A percentile compares a stretch with the other conserved stretches of the same genome.
These are phyloP conservation scores for Suhomyces emberorum DNA, from an alignment of 805 yeast species.

Conservation along the genomic window DNA sequence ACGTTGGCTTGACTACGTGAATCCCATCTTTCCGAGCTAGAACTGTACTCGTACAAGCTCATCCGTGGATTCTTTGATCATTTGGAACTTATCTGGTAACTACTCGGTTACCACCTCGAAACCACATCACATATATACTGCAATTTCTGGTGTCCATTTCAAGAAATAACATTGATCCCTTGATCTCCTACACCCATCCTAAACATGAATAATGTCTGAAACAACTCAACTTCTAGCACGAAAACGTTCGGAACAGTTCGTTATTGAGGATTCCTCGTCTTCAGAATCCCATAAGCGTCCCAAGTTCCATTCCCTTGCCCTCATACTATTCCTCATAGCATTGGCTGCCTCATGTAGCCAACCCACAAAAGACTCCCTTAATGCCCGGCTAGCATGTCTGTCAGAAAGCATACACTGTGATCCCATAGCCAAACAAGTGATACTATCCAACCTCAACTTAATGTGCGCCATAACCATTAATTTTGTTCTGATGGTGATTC, in stretches of 20 bases:
- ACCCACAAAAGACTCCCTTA: constrained; percentile 1
- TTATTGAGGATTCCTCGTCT: background rate
- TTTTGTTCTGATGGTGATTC: constrained; percentile 5
- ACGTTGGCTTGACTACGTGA: too few species aligned
- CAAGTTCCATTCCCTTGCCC: background rate
- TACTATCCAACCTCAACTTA: constrained; percentile 8
- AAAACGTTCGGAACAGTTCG: background rate
- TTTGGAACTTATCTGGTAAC: too few species aligned
- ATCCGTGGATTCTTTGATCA: too few species aligned
- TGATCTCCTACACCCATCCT: too few species aligned
- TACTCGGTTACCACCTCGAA: too few species aligned
- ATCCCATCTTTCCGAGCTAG: too few species aligned
- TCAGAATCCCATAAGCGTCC: background rate
- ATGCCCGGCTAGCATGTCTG: constrained; percentile 1
- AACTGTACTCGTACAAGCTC: too few species aligned
- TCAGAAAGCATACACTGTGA: constrained; percentile 1
- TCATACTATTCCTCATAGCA: background rate
- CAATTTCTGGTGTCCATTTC: too few species aligned
- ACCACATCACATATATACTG: too few species aligned
- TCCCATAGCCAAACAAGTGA: constrained; percentile 7
- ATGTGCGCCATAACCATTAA: constrained; percentile 1
- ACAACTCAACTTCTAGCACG: background rate
- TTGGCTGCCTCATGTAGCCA: constrained; percentile 4
- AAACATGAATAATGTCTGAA: background rate
- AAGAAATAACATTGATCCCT: too few species aligned